Base-by-base conservation (phyloP, 1,139 yeast genomes). In the Magnusiomyces magnusii region DNA sequence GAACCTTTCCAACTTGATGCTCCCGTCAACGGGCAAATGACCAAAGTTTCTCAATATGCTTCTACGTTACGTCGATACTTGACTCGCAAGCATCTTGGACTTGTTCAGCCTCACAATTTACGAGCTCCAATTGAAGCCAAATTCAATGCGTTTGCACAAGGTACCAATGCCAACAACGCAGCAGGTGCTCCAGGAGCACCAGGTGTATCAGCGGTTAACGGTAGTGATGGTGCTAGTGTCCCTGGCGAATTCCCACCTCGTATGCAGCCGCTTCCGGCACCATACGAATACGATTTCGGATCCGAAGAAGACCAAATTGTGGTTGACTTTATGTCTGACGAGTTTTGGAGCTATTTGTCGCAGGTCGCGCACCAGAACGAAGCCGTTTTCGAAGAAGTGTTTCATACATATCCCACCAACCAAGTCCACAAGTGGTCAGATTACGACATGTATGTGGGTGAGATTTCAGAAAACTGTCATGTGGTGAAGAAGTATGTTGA, bases 361-460 rank as follows among this genome's bases (percentile, higher is more conserved):
- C 17, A 41, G 21, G 57, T 57, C 2, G 58, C 64, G 10, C 42
- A 51, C 24, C 28, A 34, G 1, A 62, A 62, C 47, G 57, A 62
- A 34, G 62, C 47, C 5, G 60, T 62, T 9, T 62, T 57, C 42
- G 64, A 62, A 53, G 62, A 62, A n/a, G 55, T 62, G 2, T 62
- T 62, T 54, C 63, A 62, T 49, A 55, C 59, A 15, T 59, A 60
- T 39, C 64, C 64, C 10, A 59, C 64, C 13, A 60, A 62, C 54
- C 53, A 59, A 28, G 61, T 58, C 15, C 31, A 27, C 24, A 62
- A 58, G 51, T 62, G 64, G 64, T 27, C 44, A 1, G 54, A 62
- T 23, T 62, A 61, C 42, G 55, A 42, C 21, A 23, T 27, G n/a
- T 62, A 56, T 27, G 19, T 23, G 17, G 39, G 28, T 15, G 60